Evolutionary conservation across 768 basidiomycete species (phyloP).

Genomic region (Tylopilus sp.): DNA sequence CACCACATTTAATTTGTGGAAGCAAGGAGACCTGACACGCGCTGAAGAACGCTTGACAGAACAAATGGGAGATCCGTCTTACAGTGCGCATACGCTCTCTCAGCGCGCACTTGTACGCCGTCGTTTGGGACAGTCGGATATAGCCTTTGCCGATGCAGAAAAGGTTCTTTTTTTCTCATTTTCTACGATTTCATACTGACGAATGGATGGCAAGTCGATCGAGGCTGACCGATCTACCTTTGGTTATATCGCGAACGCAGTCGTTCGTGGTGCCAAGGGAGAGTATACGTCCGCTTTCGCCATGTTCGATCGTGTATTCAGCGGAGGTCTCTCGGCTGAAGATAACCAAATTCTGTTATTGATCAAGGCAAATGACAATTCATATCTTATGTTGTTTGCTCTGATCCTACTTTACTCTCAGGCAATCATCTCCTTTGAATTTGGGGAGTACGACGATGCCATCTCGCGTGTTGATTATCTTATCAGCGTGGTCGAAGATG

Average conservation of each 20-base stretch:
- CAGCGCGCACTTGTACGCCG: not conserved
- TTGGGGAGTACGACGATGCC: slow-evolving; percentile 1
- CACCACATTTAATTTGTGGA: not conserved
- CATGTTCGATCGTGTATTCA: slow-evolving; percentile 11
- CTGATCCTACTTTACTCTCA: not conserved
- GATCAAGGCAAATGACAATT: slow-evolving; percentile 3
- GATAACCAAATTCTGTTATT: slow-evolving; percentile 7
- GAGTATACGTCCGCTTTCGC: not conserved
- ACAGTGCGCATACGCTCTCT: not conserved
- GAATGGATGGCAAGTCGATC: not conserved
- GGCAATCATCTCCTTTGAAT: slow-evolving; percentile 8
- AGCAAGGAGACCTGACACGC: not conserved
- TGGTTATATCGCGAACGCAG: not conserved
- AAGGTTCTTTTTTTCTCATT: not conserved
- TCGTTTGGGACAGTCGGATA: not conserved
- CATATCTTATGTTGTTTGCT: accelerated
- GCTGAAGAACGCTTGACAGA: not conserved
- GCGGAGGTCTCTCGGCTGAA: not conserved
- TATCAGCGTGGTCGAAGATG: not conserved
- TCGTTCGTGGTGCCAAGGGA: not conserved
- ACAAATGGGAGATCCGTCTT: not conserved
- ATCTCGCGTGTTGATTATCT: slow-evolving; percentile 6
- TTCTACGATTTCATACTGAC: not conserved
- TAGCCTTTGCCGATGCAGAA: not conserved
- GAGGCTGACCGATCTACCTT: not conserved